Percentiles rank a stretch among this genome's conserved stretches.
phyloP scores from a whole-genome alignment of 306 rosid species.

The Benincasa hispida region DNA sequence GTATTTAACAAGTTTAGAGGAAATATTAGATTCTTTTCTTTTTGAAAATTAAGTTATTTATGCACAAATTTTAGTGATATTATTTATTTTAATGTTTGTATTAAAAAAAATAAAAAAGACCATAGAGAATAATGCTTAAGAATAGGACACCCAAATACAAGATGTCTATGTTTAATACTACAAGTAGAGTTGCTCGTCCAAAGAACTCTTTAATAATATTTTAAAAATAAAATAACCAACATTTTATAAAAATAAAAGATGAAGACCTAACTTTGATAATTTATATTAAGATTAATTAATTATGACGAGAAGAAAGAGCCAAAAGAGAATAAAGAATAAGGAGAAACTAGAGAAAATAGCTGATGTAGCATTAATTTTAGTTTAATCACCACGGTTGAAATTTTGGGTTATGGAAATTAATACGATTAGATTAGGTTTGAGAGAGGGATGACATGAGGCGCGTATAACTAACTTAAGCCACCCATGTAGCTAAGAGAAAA shows the following conservation, averaged over 20 bases:
- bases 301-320: not conserved
- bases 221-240: not conserved
- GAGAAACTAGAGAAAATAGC: not conserved
- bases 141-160: not conserved
- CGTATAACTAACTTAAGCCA: not conserved
- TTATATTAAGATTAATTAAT: not conserved
- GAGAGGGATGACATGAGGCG: not conserved
- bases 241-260: not conserved
- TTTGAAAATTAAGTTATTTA: too few relatives aligned
- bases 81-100: not conserved
- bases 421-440: not conserved
- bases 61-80: too few relatives aligned
- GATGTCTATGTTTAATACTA: not conserved
- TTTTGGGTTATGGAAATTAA: not conserved
- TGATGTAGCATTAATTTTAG: conserved; percentile 5
- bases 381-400: conserved; percentile 1
- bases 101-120: not conserved
- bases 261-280: not conserved
- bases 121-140: not conserved
- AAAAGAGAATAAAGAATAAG: not conserved
- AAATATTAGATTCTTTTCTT: too few relatives aligned
- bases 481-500: not conserved
- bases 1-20: too few relatives aligned
- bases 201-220: not conserved
- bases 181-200: not conserved